Base-by-base conservation (phyloP, 2,329 filamentous ascomycete species). In the Colletotrichum sojae region DNA sequence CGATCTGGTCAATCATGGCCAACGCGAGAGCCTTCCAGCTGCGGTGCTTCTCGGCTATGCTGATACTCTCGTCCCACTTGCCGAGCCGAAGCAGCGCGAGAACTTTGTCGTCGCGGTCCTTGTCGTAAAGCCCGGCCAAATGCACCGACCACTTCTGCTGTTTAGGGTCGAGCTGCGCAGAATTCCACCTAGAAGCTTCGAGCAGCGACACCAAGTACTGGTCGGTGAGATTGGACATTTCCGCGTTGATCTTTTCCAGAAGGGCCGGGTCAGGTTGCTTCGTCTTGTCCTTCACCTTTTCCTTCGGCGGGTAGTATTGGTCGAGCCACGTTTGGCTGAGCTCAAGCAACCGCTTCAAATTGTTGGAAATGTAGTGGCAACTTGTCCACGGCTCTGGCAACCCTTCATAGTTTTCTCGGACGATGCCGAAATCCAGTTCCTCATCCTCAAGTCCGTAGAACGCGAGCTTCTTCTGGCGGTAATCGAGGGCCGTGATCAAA, bases 381-480 rank as follows among this genome's bases (percentile, higher is more conserved):
- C 93, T 94, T 0, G 95, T 98, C 96, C 96, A 99, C 52, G 95
- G 92, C 69, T 93, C 90, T 0, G 92, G 89, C 9, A 98, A 84
- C 12, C 86, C 88, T 20, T 90, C 86, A 75, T 94, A 95, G 52
- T 89, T 88, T 16, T 86, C 82, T 2, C 83, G 81, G 10, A 93
- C 79, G 25, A 94, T 87, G 6, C 91, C 91, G 72, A 91, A 83
- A 56, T 89, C 84, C 39, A 96, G 79, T 59, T 88, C 82, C 71
- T 94, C 92, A 16, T 87, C 82, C 18, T 87, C 85, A 5, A 98
- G 85, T 2, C 94, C 94, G 77, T 97, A 98, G 4, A 89, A 80
- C 2, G 83, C 81, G 13, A 92, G 84, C 73, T 95, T 92, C 43
- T 88, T 86, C 70, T 87, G 84, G 48, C 96, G 91, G 78, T 97